Evolutionary conservation across 192 early-diverging fungal species (phyloP), one percentile per base, ranked within the genome.

Genomic region (Mortierella alpina): DNA sequence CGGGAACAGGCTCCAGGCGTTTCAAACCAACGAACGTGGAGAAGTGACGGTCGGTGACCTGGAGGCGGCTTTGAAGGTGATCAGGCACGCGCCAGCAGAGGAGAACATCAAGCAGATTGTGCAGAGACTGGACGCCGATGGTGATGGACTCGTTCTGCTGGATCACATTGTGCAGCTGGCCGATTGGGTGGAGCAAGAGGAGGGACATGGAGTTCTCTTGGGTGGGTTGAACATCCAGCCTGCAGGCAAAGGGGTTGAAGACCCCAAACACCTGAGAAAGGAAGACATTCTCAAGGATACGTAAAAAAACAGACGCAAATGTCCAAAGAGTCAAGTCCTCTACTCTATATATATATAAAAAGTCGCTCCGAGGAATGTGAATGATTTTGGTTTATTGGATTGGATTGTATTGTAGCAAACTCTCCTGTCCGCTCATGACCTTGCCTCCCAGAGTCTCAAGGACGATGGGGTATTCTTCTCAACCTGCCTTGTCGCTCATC

Each of bases 41-140:
- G 85, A 91, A 75, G 85, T 94, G 61, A 83, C 86, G 18, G 87
- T 91, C 15, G 83, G 79, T 39, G 92, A 93, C 62, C 83, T 94
- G 14, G 91, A 93, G 59, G 84, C 89, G 50, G 91, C 91, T 5
- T 78, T 94, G 17, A 84, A 87, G 68, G 82, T 91, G 48, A 91
- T 93, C 61, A 83, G 84, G 48, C 90, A 91, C 62, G 86, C 90
- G 11, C 91, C 91, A 9, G 89, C 90, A 59, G 91, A 88, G 55
- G 89, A 91, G 31, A 79, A 85, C 7, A 93, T 94, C 82, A 89
- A 91, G 77, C 87, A 86, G 67, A 92, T 94, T 72, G 91, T 94
- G n/a, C 89, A 91, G 75, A 85, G 90, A 54, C 78, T 94, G 48
- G 93, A 94, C 72, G 78, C 79, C 7, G 91, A 94, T 69, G 85